Percentiles rank a stretch among this genome's conserved stretches.
Conservation (phyloP, 805 yeast genomes). For the Isabelozyma heimii region DNA sequence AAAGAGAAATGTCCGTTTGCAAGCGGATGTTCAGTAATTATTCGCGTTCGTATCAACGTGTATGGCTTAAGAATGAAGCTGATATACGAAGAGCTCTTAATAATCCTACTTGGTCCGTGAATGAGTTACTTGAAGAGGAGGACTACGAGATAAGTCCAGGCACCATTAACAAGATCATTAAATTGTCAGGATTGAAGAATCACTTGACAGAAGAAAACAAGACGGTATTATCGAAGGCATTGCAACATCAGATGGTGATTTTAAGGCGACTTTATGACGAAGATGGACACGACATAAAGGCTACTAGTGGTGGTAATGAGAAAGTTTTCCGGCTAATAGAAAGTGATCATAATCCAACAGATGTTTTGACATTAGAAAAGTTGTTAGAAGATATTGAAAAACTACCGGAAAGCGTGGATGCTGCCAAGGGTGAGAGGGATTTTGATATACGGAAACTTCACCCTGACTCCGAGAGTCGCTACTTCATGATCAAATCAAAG, state of each 20-base stretch:
- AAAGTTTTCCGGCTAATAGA: constrained; percentile 32
- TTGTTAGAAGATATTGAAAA: constrained; percentile 12
- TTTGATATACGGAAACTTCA: constrained; percentile 9
- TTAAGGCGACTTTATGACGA: constrained; percentile 29
- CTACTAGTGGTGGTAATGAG: constrained; percentile 4
- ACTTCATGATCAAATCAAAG: constrained; percentile 8
- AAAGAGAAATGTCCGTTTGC: neutral
- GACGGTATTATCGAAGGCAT: constrained; percentile 18
- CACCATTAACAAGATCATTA: constrained; percentile 24
- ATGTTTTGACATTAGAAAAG: constrained; percentile 19
- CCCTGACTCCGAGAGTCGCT: constrained; percentile 3
- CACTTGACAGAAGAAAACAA: constrained; percentile 16
- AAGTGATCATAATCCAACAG: constrained; percentile 25
- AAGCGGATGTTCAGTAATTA: neutral
- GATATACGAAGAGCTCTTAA: neutral
- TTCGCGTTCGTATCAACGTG: neutral
- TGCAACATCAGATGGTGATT: constrained; percentile 35
- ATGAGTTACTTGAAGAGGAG: constrained; percentile 5
- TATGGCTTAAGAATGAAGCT: neutral
- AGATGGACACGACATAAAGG: constrained; percentile 5
- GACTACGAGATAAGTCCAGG: constrained; percentile 10
- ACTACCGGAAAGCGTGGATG: constrained; percentile 6
- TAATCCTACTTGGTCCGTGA: constrained; percentile 10
- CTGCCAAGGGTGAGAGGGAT: constrained; percentile 23
- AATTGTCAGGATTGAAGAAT: constrained; percentile 31